Conservation (phyloP, 208 protist genomes). For the Trichomonas vaginalis region DNA sequence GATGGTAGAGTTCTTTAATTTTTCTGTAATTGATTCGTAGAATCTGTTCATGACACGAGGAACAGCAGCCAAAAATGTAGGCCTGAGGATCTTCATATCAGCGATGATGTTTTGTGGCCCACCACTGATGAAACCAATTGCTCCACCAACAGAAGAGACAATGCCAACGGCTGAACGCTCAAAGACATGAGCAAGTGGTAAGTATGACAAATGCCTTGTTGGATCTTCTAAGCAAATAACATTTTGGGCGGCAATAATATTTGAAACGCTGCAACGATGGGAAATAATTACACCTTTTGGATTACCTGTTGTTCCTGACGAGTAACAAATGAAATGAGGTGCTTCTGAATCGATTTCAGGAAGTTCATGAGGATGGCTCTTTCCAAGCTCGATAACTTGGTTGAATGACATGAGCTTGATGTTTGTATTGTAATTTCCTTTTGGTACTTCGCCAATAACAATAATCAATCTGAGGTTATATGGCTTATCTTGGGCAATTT, state of each 20-base stretch:
- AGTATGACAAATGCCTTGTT: conserved; percentile 44
- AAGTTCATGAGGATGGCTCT: not conserved
- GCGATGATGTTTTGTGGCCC: not conserved
- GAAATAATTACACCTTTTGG: not conserved
- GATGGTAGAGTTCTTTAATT: conserved; percentile 18
- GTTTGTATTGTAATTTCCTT: not conserved
- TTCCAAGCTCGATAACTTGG: not conserved
- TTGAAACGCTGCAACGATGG: not conserved
- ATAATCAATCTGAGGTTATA: not conserved
- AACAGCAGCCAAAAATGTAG: not conserved
- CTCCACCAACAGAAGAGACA: not conserved
- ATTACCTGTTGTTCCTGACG: not conserved
- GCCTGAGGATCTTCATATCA: not conserved
- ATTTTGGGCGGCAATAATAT: not conserved
- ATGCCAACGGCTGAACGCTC: conserved; percentile 29
- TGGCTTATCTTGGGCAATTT: not conserved
- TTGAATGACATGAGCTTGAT: not conserved
- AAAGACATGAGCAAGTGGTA: conserved; percentile 61
- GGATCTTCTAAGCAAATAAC: too few species aligned
- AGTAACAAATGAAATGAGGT: not conserved
- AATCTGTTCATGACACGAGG: conserved; percentile 47
- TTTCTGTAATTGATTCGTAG: conserved; percentile 45
- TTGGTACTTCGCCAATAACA: not conserved
- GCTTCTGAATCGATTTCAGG: not conserved
- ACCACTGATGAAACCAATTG: not conserved